Base-by-base conservation (phyloP, 768 basidiomycete genomes). In the Pholiota molesta region DNA sequence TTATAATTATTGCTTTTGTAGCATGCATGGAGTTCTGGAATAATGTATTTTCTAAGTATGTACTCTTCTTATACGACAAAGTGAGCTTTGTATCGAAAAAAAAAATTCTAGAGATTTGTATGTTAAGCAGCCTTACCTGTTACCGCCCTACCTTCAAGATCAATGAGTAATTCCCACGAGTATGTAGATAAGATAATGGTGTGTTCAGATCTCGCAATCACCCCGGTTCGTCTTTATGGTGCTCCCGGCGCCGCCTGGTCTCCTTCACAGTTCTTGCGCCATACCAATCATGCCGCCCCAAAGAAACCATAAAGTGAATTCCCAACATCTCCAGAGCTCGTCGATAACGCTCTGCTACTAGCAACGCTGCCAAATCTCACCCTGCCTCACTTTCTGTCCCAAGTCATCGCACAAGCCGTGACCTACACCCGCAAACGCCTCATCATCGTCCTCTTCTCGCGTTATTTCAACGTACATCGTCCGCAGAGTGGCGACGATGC, bases 401-500 rank as follows among this genome's bases (percentile, higher is more conserved):
- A 83, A 6, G 77, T 81, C 60, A 86, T 92, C 61, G 69, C 79
- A 14, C 70, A 77, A 14, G 88, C 88, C 11, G 76, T 83, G 9
- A 65, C 75, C 6, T 75, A 74, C 47, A 82, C 88, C 1, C 73
- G 75, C 6, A 71, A 81, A 17, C 75, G 78, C 11, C 86, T 93
- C 67, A 70, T 84, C 57, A 83, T 93, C 69, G 72, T 91, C 65
- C 81, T 93, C 63, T 77, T 90, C 71, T 88, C 89, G 10, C 77
- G 83, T 4, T 75, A 83, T 62, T 90, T 92, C 72, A 81, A 84
- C 62, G 65, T 74, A 51, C 64, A 67, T 11, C 57, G 59, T 54
- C 37, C 62, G 21, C 28, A 58, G 28, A 51, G 44, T 10, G 42
- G 21, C 39, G 52, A 55, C 14, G 54, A 63, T 29, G 19, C 28